Evolutionary conservation across 2,329 filamentous ascomycete genomes (phyloP).

Genomic region (Colletotrichum liaoningense): DNA sequence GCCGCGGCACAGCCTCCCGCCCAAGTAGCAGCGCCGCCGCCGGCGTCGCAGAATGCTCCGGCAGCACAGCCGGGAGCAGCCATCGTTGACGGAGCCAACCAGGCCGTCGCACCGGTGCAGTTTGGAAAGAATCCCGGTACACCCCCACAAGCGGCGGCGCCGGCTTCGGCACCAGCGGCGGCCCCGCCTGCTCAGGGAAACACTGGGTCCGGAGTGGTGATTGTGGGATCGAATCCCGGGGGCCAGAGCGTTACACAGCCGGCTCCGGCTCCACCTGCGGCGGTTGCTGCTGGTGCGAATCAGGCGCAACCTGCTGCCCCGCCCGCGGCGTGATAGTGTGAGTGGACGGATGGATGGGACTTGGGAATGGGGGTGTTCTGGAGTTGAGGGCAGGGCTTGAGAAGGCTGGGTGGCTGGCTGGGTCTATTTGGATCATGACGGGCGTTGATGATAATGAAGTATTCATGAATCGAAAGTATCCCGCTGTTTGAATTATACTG

Average conservation of each 20-base stretch:
- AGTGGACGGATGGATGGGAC: neutral
- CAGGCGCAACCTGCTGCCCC: neutral
- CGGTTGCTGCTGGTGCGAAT: neutral
- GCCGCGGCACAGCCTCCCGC: neutral
- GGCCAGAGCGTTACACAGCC: slow-evolving; percentile 7
- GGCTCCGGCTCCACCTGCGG: slow-evolving; percentile 2
- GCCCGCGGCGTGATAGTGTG: neutral
- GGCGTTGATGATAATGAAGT: neutral
- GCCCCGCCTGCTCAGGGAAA: neutral
- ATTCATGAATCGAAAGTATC: neutral
- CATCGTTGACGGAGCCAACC: slow-evolving; percentile 5
- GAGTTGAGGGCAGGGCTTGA: neutral
- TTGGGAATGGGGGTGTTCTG: neutral
- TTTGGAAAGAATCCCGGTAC: neutral
- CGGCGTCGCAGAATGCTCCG: neutral
- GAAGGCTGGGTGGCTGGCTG: neutral
- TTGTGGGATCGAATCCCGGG: slow-evolving; percentile 20
- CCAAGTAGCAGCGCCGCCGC: too few species aligned
- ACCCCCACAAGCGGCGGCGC: neutral
- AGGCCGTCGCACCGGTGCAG: neutral
- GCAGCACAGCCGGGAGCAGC: slow-evolving; percentile 12
- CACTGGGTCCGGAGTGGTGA: slow-evolving; percentile 14
- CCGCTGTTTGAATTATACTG: neutral
- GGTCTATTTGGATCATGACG: neutral
- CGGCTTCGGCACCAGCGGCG: too few species aligned